phyloP scores from a whole-genome alignment of 179 eudicot genomes.

The Spergularia azorica region DNA sequence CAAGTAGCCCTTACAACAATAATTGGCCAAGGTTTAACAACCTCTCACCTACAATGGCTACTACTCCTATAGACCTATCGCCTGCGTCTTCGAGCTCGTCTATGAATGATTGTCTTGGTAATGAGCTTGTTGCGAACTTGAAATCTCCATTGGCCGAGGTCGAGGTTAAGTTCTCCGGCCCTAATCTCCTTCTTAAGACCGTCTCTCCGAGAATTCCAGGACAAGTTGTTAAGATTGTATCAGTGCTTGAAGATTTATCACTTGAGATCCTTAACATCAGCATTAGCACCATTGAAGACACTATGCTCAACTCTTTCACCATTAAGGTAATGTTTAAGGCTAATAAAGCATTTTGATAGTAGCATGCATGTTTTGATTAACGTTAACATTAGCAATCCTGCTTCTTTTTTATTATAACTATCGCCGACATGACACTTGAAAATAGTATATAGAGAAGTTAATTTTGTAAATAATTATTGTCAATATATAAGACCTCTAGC shows the following conservation, averaged over 20 bases:
- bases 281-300: slow-evolving; percentile 67
- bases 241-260: slow-evolving; percentile 63
- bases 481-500: no score
- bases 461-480: no score
- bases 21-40: slow-evolving; percentile 37
- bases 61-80: slow-evolving; percentile 28
- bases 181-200: slow-evolving; percentile 72
- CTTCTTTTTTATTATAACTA: no score
- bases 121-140: slow-evolving; percentile 78
- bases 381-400: no score
- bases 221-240: slow-evolving; percentile 69
- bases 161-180: slow-evolving; percentile 84
- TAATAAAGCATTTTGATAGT: no score
- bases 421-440: no score
- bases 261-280: slow-evolving; percentile 72
- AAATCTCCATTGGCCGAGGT: slow-evolving; percentile 77
- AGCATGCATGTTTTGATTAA: no score
- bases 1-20: slow-evolving; percentile 61
- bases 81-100: slow-evolving; percentile 39
- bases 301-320: slow-evolving; percentile 78
- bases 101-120: slow-evolving; percentile 38
- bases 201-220: slow-evolving; percentile 68
- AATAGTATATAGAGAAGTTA: no score
- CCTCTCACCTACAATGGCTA: slow-evolving; percentile 34
- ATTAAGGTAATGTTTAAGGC: slow-evolving; percentile 62